Percentiles rank a stretch among this genome's conserved stretches.
phyloP scores from a whole-genome alignment of 2,329 filamentous ascomycete genomes.

The Ophiocordyceps camponoti-floridani region DNA sequence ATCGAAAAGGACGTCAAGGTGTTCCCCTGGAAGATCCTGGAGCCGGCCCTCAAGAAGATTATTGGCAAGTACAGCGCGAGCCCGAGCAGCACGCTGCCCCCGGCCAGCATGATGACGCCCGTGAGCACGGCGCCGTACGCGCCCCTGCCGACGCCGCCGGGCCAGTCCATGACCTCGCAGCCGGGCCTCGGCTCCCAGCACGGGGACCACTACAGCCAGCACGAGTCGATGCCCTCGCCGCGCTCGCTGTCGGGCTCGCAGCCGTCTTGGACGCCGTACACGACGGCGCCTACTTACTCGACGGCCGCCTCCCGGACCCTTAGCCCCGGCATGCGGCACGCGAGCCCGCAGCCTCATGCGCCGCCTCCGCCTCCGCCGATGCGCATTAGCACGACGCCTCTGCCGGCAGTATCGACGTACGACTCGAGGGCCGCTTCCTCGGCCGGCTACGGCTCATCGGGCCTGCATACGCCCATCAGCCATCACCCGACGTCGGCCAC shows the following conservation, averaged over 20 bases:
- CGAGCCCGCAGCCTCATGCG: slow-evolving; percentile 16
- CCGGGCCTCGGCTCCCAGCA: slow-evolving; percentile 11
- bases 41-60: slow-evolving; percentile 85
- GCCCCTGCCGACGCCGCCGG: slow-evolving; percentile 27
- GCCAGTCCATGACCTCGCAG: slow-evolving; percentile 13
- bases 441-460: slow-evolving; percentile 19
- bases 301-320: slow-evolving; percentile 22
- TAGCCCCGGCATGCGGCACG: slow-evolving; percentile 16
- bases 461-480: slow-evolving; percentile 20
- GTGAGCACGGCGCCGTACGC: slow-evolving; percentile 20
- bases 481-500: slow-evolving; percentile 18
- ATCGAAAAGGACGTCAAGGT: slow-evolving; percentile 99
- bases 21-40: slow-evolving; percentile 86
- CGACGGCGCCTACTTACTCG: slow-evolving; percentile 14
- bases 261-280: slow-evolving; percentile 30
- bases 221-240: slow-evolving; percentile 33
- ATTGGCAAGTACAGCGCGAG: slow-evolving; percentile 79
- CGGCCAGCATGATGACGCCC: slow-evolving; percentile 22
- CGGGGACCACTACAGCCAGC: slow-evolving; percentile 20
- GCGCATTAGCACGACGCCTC: slow-evolving; percentile 17
- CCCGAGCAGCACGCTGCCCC: slow-evolving; percentile 19
- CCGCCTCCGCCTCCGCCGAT: slow-evolving; percentile 13
- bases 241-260: slow-evolving; percentile 30
- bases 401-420: slow-evolving; percentile 22
- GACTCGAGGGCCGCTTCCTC: slow-evolving; percentile 15